A percentile compares a stretch with the other conserved stretches of the same genome.
Evolutionary conservation across 129 eudicot species (phyloP).

Genomic region (Dittrichia graveolens): DNA sequence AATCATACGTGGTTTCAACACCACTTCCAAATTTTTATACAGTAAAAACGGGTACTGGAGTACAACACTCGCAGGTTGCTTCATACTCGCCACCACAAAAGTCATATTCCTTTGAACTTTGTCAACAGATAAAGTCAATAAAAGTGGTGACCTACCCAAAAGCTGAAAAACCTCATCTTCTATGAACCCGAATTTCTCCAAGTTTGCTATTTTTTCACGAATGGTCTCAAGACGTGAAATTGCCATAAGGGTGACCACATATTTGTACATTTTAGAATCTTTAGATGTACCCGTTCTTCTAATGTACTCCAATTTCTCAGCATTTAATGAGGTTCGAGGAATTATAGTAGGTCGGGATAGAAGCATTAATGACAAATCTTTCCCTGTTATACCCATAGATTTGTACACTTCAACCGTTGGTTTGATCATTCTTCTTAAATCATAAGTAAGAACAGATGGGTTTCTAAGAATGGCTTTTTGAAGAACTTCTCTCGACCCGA

Average conservation of each 20-base stretch:
- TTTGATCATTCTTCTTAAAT: constrained; percentile 47
- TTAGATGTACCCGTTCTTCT: constrained; percentile 44
- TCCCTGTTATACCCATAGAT: constrained; percentile 47
- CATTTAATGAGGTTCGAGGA: constrained; percentile 47
- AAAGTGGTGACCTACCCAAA: constrained; percentile 55
- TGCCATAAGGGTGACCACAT: constrained; percentile 64
- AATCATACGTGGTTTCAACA: constrained; percentile 57
- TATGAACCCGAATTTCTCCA: constrained; percentile 65
- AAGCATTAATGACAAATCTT: constrained; percentile 57
- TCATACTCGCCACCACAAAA: constrained; percentile 63
- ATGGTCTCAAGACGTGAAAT: constrained; percentile 70
- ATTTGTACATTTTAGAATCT: constrained; percentile 69
- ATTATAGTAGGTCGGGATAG: constrained; percentile 65
- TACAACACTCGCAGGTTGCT: constrained; percentile 48
- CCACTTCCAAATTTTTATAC: constrained; percentile 48
- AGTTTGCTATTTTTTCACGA: constrained; percentile 57
- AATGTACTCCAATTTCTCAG: constrained; percentile 65
- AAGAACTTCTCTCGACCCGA: constrained; percentile 57
- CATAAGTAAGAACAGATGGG: constrained; percentile 69
- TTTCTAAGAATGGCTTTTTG: constrained; percentile 62
- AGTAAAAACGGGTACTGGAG: constrained; percentile 54
- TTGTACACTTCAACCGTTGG: constrained; percentile 52
- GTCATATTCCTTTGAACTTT: constrained; percentile 86
- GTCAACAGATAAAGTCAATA: constrained; percentile 65
- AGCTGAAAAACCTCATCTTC: constrained; percentile 64